Conservation (phyloP, 208 protist species). For the Wallacemonas sp. region DNA sequence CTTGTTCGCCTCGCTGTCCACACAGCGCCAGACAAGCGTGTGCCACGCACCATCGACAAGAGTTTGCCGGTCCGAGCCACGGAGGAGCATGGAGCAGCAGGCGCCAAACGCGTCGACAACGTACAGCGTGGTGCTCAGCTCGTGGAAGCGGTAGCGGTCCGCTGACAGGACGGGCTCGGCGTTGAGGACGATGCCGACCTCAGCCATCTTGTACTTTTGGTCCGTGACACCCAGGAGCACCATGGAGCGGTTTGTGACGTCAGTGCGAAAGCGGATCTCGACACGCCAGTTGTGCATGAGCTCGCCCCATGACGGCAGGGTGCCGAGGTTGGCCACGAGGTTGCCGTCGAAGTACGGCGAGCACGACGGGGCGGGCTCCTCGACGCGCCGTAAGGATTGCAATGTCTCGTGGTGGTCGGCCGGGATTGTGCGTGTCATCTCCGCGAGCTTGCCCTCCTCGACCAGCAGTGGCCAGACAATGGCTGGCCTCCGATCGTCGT, state of each 20-base stretch:
- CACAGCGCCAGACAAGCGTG: constrained; percentile 84
- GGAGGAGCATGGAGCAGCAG: constrained; percentile 81
- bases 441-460: constrained; percentile 50
- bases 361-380: constrained; percentile 51
- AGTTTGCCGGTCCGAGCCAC: constrained; percentile 79
- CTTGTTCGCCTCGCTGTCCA: constrained; percentile 87
- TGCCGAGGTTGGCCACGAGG: constrained; percentile 79
- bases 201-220: constrained; percentile 83
- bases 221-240: constrained; percentile 83
- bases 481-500: constrained; percentile 43
- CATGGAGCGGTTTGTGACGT: constrained; percentile 75
- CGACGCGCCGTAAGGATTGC: constrained; percentile 46
- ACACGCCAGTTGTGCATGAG: constrained; percentile 88
- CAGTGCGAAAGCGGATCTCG: constrained; percentile 85
- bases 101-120: constrained; percentile 81
- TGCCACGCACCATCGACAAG: constrained; percentile 90
- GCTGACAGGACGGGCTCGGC: constrained; percentile 78
- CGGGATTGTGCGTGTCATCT: constrained; percentile 73
- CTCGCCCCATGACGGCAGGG: constrained; percentile 73
- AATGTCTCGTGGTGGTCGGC: constrained; percentile 81
- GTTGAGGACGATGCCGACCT: constrained; percentile 87
- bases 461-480: constrained; percentile 79
- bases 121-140: constrained; percentile 84
- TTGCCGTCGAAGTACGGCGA: constrained; percentile 79
- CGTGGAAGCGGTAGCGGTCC: constrained; percentile 84